These are phyloP conservation scores for Kodamaea anthophila DNA, from an alignment of 1,139 yeast genomes.

Conservation along the genomic window DNA sequence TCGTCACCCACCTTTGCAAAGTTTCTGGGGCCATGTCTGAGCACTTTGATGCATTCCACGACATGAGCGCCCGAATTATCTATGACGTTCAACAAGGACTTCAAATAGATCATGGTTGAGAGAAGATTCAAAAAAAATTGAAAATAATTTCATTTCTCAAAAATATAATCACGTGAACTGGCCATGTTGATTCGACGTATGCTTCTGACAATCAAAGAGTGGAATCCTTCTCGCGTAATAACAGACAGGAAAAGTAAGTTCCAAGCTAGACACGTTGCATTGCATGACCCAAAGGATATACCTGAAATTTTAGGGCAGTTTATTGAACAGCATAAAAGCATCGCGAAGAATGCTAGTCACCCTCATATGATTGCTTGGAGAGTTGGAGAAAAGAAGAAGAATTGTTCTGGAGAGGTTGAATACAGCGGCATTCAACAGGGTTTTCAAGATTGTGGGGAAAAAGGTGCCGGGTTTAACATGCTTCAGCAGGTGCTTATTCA, in stretches of 20 bases:
- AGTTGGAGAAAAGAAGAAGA: slow-evolving; percentile 22
- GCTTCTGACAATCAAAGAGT: slow-evolving; percentile 11
- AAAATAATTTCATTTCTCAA: too few relatives aligned
- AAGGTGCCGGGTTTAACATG: slow-evolving; percentile 55
- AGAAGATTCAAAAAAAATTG: slow-evolving; percentile 3
- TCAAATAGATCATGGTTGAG: slow-evolving; percentile 68
- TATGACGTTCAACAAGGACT: slow-evolving; percentile 81
- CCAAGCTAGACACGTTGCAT: slow-evolving; percentile 47
- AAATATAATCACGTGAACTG: neutral
- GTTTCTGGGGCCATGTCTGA: slow-evolving; percentile 80
- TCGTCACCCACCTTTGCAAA: slow-evolving; percentile 86
- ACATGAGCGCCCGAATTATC: slow-evolving; percentile 95
- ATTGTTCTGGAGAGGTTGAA: slow-evolving; percentile 1
- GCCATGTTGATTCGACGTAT: neutral
- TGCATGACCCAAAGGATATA: slow-evolving; percentile 34
- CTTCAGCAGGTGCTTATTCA: slow-evolving; percentile 44
- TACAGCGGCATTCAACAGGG: slow-evolving; percentile 43
- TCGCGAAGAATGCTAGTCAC: slow-evolving; percentile 50
- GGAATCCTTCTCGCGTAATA: slow-evolving; percentile 27
- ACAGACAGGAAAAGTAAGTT: slow-evolving; percentile 52
- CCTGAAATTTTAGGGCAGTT: slow-evolving; percentile 32
- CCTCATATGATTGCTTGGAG: slow-evolving; percentile 69
- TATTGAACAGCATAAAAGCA: slow-evolving; percentile 30
- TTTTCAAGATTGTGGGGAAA: slow-evolving; percentile 57
- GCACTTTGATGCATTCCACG: slow-evolving; percentile 93